These are phyloP conservation scores for Mimosa bimucronata DNA, from an alignment of 306 rosid species.

Conservation along the genomic window DNA sequence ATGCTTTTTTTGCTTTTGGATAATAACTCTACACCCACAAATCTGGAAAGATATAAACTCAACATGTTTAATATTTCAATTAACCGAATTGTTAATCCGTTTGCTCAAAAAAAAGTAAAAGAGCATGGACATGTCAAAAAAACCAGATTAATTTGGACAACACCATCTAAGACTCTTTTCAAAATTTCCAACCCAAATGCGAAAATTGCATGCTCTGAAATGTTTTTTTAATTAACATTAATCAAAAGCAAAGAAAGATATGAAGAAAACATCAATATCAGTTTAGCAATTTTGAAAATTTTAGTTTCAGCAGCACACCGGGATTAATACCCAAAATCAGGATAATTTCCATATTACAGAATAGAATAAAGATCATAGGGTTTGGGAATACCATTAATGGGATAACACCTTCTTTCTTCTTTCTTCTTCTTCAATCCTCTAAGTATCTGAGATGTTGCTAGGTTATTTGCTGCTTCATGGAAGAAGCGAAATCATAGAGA, in stretches of 20 bases:
- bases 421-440: too few relatives aligned
- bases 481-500: too few relatives aligned
- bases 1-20: too few relatives aligned
- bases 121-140: background rate
- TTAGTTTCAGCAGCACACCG: background rate
- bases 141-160: background rate
- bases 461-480: too few relatives aligned
- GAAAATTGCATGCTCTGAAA: background rate
- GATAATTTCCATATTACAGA: background rate
- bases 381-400: constrained; percentile 61
- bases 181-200: background rate
- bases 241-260: background rate
- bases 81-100: background rate
- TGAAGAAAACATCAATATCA: background rate
- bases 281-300: background rate
- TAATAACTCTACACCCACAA: too few relatives aligned
- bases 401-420: too few relatives aligned
- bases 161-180: background rate
- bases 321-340: constrained; percentile 1
- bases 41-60: too few relatives aligned
- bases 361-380: constrained; percentile 20
- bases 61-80: too few relatives aligned
- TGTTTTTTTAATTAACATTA: background rate
- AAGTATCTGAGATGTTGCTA: too few relatives aligned
- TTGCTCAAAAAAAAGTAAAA: background rate